These are phyloP conservation scores for Plasmodium blacklocki DNA, from an alignment of 169 alveolate species.

Conservation along the genomic window DNA sequence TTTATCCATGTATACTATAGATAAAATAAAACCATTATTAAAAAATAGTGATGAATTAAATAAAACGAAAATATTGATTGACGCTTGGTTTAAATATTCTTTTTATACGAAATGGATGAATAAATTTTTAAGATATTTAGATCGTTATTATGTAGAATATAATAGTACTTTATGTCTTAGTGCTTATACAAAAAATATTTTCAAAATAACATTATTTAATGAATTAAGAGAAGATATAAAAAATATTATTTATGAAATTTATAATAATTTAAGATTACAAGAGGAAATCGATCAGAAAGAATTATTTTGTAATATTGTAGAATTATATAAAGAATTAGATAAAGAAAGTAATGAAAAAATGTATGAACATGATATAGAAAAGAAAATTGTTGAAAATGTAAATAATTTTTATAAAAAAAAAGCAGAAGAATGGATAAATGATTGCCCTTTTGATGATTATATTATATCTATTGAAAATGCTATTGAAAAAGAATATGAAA, in stretches of 20 bases:
- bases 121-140: slow-evolving; percentile 79
- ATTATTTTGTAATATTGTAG: slow-evolving; percentile 56
- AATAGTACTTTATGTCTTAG: slow-evolving; percentile 63
- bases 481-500: slow-evolving; percentile 60
- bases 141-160: slow-evolving; percentile 78
- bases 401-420: slow-evolving; percentile 61
- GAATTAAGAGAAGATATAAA: slow-evolving; percentile 44
- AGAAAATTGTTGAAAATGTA: slow-evolving; percentile 58
- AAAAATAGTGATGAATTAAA: slow-evolving; percentile 12
- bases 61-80: slow-evolving; percentile 44
- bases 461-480: slow-evolving; percentile 75
- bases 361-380: slow-evolving; percentile 73
- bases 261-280: slow-evolving; percentile 27
- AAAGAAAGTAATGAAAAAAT: slow-evolving; percentile 66
- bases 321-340: slow-evolving; percentile 60
- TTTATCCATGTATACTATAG: slow-evolving; percentile 44
- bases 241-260: slow-evolving; percentile 47
- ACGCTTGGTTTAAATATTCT: slow-evolving; percentile 79
- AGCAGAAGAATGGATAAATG: slow-evolving; percentile 66
- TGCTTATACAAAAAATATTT: slow-evolving; percentile 72
- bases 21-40: slow-evolving; percentile 61
- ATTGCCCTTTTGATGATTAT: slow-evolving; percentile 71
- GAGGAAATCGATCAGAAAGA: slow-evolving; percentile 52
- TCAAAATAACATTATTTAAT: slow-evolving; percentile 57
- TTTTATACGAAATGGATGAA: slow-evolving; percentile 82